Base-by-base conservation (phyloP, 2,329 filamentous ascomycete genomes). In the Colletotrichum caudatum region DNA sequence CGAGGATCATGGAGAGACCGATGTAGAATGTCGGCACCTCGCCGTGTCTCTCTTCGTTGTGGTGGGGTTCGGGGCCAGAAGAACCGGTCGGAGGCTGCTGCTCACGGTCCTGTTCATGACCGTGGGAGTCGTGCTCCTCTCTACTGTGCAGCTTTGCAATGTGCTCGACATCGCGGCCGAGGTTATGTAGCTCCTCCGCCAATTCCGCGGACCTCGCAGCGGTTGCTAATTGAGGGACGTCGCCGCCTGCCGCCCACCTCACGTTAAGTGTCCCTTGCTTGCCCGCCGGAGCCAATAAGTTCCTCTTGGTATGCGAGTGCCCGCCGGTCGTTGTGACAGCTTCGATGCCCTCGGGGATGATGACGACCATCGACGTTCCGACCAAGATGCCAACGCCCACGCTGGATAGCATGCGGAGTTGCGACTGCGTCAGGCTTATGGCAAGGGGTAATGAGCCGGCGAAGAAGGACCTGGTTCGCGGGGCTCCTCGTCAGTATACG, bases 281-380 rank as follows among this genome's bases (percentile, higher is more conserved):
- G 23, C 54, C 39, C 23, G 29, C 48, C 12, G 39, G 39, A 48
- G 51, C 26, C 14, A n/a, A 26, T 46, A 64, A 50, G 33, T 66
- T 69, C 26, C 66, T 72, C 35, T 72, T 69, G n/a, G 46, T 20
- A 50, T 72, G 65, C 20, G 62, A 66, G 54, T 72, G 69, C 8
- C 83, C 79, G 2, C 82, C 81, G 3, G 87, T 83, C 18, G 87
- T 90, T 76, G 96, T 94, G 69, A 98, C 88, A 3, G 96, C 95
- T 79, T 98, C 95, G 71, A 98, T 92, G 48, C 96, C 96, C 81
- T 99, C 96, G 0, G 96, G 96, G 77, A 99, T 97, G 78, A 99
- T 98, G 41, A 99, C 94, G 74, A 98, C 95, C 74, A 99, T 88
- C 1, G 95, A 95, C 37, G 96, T 98, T 46, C 96, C 96, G 20